These are phyloP conservation scores for Didymellaceae sp. DNA, from an alignment of 2,329 filamentous ascomycete species.

Conservation along the genomic window DNA sequence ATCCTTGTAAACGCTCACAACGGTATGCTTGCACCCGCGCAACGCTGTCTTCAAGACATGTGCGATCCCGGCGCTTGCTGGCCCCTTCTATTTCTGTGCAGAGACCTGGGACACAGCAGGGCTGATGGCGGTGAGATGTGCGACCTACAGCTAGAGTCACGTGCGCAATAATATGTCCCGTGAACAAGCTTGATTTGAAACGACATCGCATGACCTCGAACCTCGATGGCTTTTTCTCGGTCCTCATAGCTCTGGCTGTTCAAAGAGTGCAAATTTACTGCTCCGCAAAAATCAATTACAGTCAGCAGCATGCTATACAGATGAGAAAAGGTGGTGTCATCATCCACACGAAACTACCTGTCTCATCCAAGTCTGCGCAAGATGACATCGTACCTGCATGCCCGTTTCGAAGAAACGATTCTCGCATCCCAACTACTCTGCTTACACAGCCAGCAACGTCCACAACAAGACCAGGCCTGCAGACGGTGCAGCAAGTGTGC, in stretches of 20 bases:
- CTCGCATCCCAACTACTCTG: background rate
- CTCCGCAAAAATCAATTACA: no score
- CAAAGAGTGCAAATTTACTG: background rate
- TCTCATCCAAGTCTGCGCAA: conserved; percentile 2
- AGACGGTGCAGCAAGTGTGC: conserved; percentile 1
- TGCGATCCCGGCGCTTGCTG: conserved; percentile 2
- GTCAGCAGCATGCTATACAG: no score
- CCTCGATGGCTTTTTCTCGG: background rate
- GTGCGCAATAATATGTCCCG: background rate
- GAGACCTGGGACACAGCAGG: background rate
- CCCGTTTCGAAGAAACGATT: conserved; percentile 9
- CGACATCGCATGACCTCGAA: background rate
- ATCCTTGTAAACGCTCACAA: conserved; percentile 6
- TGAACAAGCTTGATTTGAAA: background rate
- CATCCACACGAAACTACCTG: background rate
- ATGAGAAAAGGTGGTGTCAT: conserved; percentile 2
- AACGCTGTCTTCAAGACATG: background rate
- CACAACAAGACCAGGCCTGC: conserved; percentile 4
- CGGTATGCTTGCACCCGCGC: conserved; percentile 15
- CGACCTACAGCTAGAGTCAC: conserved; percentile 2
- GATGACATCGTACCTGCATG: conserved; percentile 14
- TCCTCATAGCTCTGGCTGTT: background rate
- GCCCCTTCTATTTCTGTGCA: conserved; percentile 8
- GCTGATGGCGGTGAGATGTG: conserved; percentile 9
- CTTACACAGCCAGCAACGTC: conserved; percentile 3